Evolutionary conservation across 2,329 filamentous ascomycete species (phyloP).

Genomic region (Ceratocystis albifundus): DNA sequence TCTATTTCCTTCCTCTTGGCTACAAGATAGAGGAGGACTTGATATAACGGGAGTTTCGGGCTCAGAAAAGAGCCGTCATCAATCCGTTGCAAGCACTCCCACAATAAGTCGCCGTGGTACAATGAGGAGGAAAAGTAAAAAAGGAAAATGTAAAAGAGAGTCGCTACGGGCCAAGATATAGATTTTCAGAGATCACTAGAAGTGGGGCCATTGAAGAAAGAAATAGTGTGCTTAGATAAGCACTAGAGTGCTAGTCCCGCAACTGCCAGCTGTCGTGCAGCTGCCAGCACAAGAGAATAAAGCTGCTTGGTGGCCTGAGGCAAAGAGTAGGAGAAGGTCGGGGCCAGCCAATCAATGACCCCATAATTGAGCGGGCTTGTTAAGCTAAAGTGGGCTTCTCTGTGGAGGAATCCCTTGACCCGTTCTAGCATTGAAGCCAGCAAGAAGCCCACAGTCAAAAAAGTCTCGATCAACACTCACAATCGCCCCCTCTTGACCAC

Average conservation of each 20-base stretch:
- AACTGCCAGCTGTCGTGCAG: neutral
- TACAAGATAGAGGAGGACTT: conserved; percentile 64
- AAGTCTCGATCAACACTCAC: conserved; percentile 6
- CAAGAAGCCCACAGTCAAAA: conserved; percentile 14
- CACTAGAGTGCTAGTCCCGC: neutral
- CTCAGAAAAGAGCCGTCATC: conserved; percentile 23
- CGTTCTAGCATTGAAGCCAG: conserved; percentile 20
- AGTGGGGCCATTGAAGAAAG: conserved; percentile 8
- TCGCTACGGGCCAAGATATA: conserved; percentile 25
- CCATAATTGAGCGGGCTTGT: conserved; percentile 29
- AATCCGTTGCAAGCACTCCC: conserved; percentile 48
- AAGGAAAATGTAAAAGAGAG: conserved; percentile 26
- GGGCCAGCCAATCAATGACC: conserved; percentile 33
- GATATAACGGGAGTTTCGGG: conserved; percentile 36
- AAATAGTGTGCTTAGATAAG: neutral
- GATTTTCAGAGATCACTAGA: neutral
- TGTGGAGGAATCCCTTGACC: neutral
- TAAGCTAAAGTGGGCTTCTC: conserved; percentile 18
- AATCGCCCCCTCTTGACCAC: neutral
- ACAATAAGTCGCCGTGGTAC: conserved; percentile 60
- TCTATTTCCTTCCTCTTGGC: conserved; percentile 44
- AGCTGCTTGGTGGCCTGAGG: conserved; percentile 31
- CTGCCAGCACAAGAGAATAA: neutral
- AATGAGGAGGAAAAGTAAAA: conserved; percentile 43
- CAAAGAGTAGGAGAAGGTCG: conserved; percentile 24